These are phyloP conservation scores for Arctostaphylos glauca DNA, from an alignment of 148 eudicot genomes.

Conservation along the genomic window DNA sequence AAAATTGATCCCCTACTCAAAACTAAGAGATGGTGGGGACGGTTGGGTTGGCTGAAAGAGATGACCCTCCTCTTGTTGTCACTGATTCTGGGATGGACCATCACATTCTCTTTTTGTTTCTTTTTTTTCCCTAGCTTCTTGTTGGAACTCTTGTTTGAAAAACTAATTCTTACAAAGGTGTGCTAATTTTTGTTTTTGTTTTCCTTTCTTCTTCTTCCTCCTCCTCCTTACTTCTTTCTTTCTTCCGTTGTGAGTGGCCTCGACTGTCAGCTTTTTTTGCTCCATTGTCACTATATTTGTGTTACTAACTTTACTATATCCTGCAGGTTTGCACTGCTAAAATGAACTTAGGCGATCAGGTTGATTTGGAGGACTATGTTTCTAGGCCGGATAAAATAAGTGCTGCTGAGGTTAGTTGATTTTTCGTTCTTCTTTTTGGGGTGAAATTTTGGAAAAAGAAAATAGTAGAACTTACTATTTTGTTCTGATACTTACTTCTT, in stretches of 20 bases:
- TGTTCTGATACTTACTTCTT: neutral
- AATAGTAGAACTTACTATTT: neutral
- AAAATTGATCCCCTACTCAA: no score
- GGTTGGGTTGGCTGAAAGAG: no score
- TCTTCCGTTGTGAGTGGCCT: neutral
- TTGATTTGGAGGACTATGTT: no score
- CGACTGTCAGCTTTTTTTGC: neutral
- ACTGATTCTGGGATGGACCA: no score
- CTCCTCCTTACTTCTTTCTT: neutral
- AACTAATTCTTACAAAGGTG: no score
- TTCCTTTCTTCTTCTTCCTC: neutral
- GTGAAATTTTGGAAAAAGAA: neutral
- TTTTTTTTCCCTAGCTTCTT: no score
- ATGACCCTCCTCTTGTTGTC: no score
- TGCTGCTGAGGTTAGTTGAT: conserved; percentile 59
- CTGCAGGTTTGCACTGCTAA: conserved; percentile 83
- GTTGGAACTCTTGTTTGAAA: no score
- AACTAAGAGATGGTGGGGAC: no score
- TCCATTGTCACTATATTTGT: neutral
- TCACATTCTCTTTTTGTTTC: no score
- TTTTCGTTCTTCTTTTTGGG: neutral
- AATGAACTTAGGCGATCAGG: conserved; percentile 85
- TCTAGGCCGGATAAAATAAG: no score
- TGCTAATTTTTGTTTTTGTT: neutral
- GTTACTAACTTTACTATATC: neutral